Base-by-base conservation (phyloP, 2,329 filamentous ascomycete species). In the Colletotrichum sp. region DNA sequence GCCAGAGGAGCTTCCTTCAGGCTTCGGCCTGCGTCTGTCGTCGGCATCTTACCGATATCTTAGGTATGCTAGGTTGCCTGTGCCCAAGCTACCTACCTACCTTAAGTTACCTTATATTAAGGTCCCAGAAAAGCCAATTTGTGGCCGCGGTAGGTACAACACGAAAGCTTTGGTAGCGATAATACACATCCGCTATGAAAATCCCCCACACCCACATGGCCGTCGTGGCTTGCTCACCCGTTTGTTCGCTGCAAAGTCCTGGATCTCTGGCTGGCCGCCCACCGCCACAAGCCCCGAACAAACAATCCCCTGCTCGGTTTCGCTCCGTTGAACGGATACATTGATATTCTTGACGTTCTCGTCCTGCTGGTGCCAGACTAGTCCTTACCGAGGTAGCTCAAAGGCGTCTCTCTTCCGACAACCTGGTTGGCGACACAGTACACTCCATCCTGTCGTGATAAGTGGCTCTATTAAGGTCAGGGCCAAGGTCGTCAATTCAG, bases 1-100 rank as follows among this genome's bases (percentile, higher is more conserved):
- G 19, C 9, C 19, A n/a, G 39, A n/a, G 39, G 19, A 48, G 11
- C 39, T 48, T 48, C 39, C 39, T 44, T 48, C 12, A 12, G 39
- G 39, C 39, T 48, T n/a, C 39, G 39, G 19, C 39, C 39, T 48
- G 19, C 39, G 39, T 48, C 39, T 48, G 19, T 48, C 8, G 32
- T 68, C 66, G 66, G 66, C 66, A 59, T 68, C 66, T 59, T 59
- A 22, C 66, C 66, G 66, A 68, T 34, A 67, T 67, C 44, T 65
- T 28, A 36, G 15, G 34, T 15, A 39, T 39, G 36, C 36, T 39
- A 28, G 16, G 39, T 66, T 25, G 60, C 30, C 32, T 63, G 34
- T 36, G 52, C 19, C 52, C n/a, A 57, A 28, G n/a, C 52, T 27
- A 22, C 52, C 19, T 22, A 27, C 25, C 5, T 22, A 27, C 25